Evolutionary conservation across 2,329 filamentous ascomycete species (phyloP), one percentile per base, ranked within the genome.

Genomic region (Nigrograna mackinnonii): DNA sequence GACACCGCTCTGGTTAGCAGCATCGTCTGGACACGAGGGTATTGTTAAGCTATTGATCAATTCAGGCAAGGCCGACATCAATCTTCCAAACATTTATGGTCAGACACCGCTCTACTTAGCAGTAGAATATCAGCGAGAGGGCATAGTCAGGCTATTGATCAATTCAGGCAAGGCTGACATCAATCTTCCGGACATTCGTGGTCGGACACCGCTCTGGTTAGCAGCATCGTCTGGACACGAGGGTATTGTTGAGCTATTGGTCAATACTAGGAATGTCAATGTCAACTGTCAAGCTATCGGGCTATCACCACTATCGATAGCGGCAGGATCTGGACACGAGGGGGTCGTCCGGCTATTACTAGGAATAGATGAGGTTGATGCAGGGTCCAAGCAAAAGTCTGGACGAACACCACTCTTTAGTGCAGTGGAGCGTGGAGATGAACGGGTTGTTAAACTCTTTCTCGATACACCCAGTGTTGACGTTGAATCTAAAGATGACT

Each of bases 91-190:
- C 14, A 24, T 13, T 16, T 22, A 18, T 16, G 19, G 38, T 24
- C 28, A 17, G 17, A 41, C 39, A 7, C 32, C 39, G 13, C 32
- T 41, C 12, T 30, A 30, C 18, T 19, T 21, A 6, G 39, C 39
- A 16, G 24, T 19, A 17, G 24, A 5, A 7, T 19, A 13, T 17
- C 22, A 22, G 7, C 21, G 31, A 7, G 4, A 22, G 9, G 39
- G 30, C 4, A 35, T 40, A 35, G 39, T 22, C 30, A n/a, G n/a
- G n/a, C n/a, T n/a, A n/a, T n/a, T n/a, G n/a, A 28, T 28, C 24
- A n/a, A 28, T n/a, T 9, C 24, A 9, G 24, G 24, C 24, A 28
- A 28, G 24, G 24, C n/a, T n/a, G 9, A 28, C 24, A 28, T 28
- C n/a, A n/a, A 28, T n/a, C n/a, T n/a, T n/a, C n/a, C n/a, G n/a